Conservation (phyloP, 331 rosid species). For the Spiraea crenata region DNA sequence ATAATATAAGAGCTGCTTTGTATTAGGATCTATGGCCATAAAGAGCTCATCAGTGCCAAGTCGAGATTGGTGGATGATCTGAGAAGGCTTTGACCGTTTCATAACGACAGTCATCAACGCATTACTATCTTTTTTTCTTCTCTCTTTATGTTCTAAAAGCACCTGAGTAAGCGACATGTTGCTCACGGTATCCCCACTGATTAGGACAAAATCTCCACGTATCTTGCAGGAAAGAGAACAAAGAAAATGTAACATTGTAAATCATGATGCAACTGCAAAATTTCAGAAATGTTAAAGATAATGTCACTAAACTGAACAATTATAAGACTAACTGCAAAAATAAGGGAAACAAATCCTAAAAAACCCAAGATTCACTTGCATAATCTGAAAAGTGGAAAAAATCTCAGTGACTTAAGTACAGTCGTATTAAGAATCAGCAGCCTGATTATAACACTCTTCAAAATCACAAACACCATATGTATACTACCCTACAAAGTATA, state of each 20-base stretch:
- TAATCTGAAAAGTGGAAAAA: not conserved
- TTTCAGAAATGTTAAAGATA: slow-evolving; percentile 6
- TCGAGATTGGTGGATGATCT: slow-evolving; percentile 78
- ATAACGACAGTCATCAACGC: slow-evolving; percentile 97
- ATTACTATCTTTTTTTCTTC: slow-evolving; percentile 85
- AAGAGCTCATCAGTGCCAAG: slow-evolving; percentile 95
- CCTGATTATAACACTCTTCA: not conserved
- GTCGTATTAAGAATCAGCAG: not conserved
- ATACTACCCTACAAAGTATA: not conserved
- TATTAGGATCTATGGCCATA: slow-evolving; percentile 82
- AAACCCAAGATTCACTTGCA: not conserved
- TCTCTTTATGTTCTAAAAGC: slow-evolving; percentile 84
- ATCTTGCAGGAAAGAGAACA: slow-evolving; percentile 54
- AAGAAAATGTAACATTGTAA: slow-evolving; percentile 29
- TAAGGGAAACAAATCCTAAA: not conserved
- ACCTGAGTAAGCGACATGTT: slow-evolving; percentile 93
- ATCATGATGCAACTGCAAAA: slow-evolving; percentile 8
- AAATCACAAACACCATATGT: not conserved
- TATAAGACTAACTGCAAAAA: not conserved
- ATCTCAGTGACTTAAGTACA: not conserved
- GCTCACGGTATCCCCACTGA: slow-evolving; percentile 98
- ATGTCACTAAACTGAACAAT: not conserved
- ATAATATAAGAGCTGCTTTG: slow-evolving; percentile 83
- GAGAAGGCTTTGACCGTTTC: slow-evolving; percentile 82
- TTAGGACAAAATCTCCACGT: slow-evolving; percentile 92